Percentiles rank a stretch among this genome's conserved stretches.
Conservation (phyloP, 805 yeast species). For the Nakazawaea wickerhamii region DNA sequence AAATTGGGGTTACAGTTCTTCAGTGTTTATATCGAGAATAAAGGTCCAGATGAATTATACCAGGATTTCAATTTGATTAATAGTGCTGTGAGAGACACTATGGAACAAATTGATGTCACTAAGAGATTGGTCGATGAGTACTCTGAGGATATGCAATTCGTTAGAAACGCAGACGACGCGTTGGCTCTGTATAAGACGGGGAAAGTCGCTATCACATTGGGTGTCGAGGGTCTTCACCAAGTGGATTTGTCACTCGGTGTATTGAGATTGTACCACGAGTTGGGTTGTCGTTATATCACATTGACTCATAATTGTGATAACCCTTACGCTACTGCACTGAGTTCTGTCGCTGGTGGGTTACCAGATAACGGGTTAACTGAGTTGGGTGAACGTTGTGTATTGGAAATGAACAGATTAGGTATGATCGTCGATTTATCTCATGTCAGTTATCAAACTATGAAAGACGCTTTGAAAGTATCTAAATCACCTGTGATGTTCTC, state of each 20-base stretch:
- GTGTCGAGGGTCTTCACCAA: constrained; percentile 52
- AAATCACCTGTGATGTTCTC: constrained; percentile 44
- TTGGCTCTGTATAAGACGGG: constrained; percentile 25
- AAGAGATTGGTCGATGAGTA: constrained; percentile 38
- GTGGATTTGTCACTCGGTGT: constrained; percentile 44
- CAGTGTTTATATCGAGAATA: constrained; percentile 41
- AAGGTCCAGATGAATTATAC: constrained; percentile 31
- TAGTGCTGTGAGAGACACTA: constrained; percentile 43
- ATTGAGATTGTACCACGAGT: constrained; percentile 40
- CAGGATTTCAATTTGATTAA: constrained; percentile 40
- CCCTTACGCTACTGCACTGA: constrained; percentile 53
- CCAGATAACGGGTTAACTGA: constrained; percentile 39
- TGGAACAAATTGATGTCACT: constrained; percentile 49
- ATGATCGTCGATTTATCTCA: constrained; percentile 49
- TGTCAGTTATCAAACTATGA: constrained; percentile 43
- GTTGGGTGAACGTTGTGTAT: constrained; percentile 34
- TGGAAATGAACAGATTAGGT: constrained; percentile 48
- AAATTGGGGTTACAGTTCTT: constrained; percentile 46
- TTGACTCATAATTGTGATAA: constrained; percentile 53
- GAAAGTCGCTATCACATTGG: constrained; percentile 42
- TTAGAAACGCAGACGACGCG: constrained; percentile 36
- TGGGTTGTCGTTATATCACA: constrained; percentile 51
- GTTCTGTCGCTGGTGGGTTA: constrained; percentile 39
- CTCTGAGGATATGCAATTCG: constrained; percentile 34
- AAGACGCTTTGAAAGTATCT: constrained; percentile 34